These are phyloP conservation scores for Penicillium diatomitis DNA, from an alignment of 495 filamentous ascomycete genomes.

Conservation along the genomic window DNA sequence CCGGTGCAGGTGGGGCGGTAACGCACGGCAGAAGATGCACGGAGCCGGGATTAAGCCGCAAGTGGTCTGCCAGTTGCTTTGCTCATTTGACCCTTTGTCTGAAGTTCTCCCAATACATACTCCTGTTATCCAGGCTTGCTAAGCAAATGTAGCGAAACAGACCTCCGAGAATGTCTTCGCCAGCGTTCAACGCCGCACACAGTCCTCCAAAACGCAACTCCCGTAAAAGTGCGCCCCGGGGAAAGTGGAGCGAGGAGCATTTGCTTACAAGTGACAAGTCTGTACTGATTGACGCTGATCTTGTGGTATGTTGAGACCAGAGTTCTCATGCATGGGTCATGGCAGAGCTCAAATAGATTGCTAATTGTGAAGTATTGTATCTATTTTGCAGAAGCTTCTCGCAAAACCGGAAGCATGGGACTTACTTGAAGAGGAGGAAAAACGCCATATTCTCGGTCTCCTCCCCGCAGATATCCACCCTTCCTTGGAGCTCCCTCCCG, in stretches of 20 bases:
- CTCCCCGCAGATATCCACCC: slow-evolving; percentile 45
- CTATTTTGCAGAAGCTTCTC: slow-evolving; percentile 42
- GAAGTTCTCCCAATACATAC: slow-evolving; percentile 7
- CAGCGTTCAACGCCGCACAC: slow-evolving; percentile 14
- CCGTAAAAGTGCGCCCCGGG: slow-evolving; percentile 22
- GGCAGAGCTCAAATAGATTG: neutral
- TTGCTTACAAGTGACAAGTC: slow-evolving; percentile 48
- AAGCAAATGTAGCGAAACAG: slow-evolving; percentile 18
- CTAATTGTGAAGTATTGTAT: neutral
- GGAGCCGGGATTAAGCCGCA: slow-evolving; percentile 11
- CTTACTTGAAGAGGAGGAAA: slow-evolving; percentile 45
- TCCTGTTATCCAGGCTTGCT: slow-evolving; percentile 2
- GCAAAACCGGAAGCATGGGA: slow-evolving; percentile 50
- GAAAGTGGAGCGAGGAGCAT: slow-evolving; percentile 39
- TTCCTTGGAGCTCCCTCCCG: slow-evolving; percentile 21
- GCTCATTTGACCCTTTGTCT: neutral
- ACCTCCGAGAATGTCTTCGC: slow-evolving; percentile 11
- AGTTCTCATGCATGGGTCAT: neutral
- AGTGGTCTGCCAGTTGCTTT: neutral
- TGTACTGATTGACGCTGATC: slow-evolving; percentile 42
- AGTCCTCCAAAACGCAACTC: slow-evolving; percentile 25
- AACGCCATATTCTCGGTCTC: slow-evolving; percentile 42
- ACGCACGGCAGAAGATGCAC: slow-evolving; percentile 19
- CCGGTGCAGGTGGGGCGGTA: slow-evolving; percentile 28
- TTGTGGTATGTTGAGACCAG: slow-evolving; percentile 40